Evolutionary conservation across 1,284 basidiomycete genomes (phyloP).

Genomic region (Malassezia caprae): DNA sequence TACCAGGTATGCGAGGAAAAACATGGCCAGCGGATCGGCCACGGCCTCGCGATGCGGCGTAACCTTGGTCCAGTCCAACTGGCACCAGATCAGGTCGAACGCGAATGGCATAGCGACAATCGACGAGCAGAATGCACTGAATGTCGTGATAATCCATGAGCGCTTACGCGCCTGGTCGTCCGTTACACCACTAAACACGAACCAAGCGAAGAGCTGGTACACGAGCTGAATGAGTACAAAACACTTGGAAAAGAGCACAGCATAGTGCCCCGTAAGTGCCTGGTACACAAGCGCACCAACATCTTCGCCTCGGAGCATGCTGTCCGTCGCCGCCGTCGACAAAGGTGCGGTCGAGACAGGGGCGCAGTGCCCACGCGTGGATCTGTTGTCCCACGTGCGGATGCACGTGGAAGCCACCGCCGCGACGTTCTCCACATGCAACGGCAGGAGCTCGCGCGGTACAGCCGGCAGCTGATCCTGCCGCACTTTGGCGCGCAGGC

Average conservation of each 20-base stretch:
- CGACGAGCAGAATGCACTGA: constrained; percentile 37
- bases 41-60: constrained; percentile 25
- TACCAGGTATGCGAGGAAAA: constrained; percentile 43
- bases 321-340: not conserved
- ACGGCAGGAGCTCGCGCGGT: constrained; percentile 67
- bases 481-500: constrained; percentile 68
- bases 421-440: not conserved
- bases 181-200: constrained; percentile 25
- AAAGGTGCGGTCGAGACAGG: not conserved
- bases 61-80: constrained; percentile 32
- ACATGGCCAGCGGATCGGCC: constrained; percentile 31
- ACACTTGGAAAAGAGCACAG: constrained; percentile 20
- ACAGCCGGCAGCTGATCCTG: constrained; percentile 95
- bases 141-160: constrained; percentile 46
- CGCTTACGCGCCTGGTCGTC: constrained; percentile 37
- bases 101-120: constrained; percentile 35
- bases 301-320: not conserved
- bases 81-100: constrained; percentile 28
- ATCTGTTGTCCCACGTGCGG: not conserved
- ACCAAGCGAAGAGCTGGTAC: constrained; percentile 32
- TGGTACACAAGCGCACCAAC: not conserved
- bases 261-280: not conserved
- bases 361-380: not conserved
- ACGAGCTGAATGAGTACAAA: constrained; percentile 33
- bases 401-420: not conserved